A percentile compares a stretch with the other conserved stretches of the same genome.
phyloP scores from a whole-genome alignment of 2,329 filamentous ascomycete species.

The Hansfordia pulvinata region DNA sequence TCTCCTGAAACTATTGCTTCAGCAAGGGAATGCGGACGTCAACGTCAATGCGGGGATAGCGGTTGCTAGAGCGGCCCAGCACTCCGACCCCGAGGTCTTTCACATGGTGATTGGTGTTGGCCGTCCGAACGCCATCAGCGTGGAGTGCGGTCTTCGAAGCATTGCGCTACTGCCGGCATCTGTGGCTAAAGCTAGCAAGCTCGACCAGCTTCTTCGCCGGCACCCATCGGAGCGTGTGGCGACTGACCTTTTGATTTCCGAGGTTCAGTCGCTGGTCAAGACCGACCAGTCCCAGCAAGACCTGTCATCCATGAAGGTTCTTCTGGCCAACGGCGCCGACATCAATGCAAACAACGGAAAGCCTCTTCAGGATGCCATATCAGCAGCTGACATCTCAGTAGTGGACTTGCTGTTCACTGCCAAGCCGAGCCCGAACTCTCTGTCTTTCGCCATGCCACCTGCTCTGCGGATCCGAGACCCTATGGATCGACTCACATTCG shows the following conservation, averaged over 20 bases:
- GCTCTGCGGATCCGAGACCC: conserved; percentile 35
- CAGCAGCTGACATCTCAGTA: conserved; percentile 27
- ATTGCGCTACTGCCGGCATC: conserved; percentile 28
- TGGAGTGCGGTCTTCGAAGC: conserved; percentile 27
- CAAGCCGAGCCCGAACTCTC: conserved; percentile 24
- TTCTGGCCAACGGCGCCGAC: conserved; percentile 37
- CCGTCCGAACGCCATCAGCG: conserved; percentile 26
- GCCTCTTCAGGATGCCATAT: conserved; percentile 35
- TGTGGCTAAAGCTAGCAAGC: conserved; percentile 30
- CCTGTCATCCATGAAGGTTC: conserved; percentile 27
- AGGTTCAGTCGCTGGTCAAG: conserved; percentile 31
- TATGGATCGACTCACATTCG: conserved; percentile 35
- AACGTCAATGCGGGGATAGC: conserved; percentile 32
- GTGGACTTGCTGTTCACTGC: conserved; percentile 33
- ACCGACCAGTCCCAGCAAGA: conserved; percentile 21
- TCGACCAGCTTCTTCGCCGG: conserved; percentile 34
- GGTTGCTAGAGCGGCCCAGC: conserved; percentile 22
- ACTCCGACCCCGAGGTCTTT: conserved; percentile 32
- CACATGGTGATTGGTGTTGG: conserved; percentile 31
- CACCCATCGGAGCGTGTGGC: conserved; percentile 27
- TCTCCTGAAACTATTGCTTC: conserved; percentile 32
- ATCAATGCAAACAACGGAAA: conserved; percentile 38
- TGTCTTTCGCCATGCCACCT: conserved; percentile 36
- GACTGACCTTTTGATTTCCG: conserved; percentile 30
- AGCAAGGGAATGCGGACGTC: conserved; percentile 37